These are phyloP conservation scores for Podila epigama DNA, from an alignment of 192 early-diverging fungal genomes.

Conservation along the genomic window DNA sequence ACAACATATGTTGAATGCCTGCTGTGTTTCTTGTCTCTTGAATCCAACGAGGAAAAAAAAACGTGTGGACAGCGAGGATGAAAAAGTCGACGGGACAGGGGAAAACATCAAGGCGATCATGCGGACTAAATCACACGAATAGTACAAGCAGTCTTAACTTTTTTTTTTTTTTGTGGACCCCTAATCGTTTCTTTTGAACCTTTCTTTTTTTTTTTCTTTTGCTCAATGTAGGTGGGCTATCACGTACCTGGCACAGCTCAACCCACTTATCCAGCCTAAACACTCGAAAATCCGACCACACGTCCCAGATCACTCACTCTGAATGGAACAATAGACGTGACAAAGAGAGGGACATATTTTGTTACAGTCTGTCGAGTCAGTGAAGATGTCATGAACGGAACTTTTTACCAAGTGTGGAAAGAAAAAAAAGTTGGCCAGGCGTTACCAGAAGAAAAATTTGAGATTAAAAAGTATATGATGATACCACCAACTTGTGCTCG, in stretches of 20 bases:
- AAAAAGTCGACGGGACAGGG: too few species aligned
- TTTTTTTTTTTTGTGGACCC: constrained; percentile 4
- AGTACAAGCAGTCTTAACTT: not conserved
- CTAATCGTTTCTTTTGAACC: too few species aligned
- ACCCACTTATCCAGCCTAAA: constrained; percentile 83
- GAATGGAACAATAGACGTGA: not conserved
- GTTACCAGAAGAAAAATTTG: not conserved
- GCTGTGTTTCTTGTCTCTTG: too few species aligned
- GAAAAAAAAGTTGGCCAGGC: not conserved
- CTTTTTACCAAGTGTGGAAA: not conserved
- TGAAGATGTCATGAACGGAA: too few species aligned
- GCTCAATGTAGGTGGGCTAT: constrained; percentile 83
- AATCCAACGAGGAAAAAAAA: too few species aligned
- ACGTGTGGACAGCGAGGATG: too few species aligned
- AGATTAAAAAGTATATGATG: too few species aligned
- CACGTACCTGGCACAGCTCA: constrained; percentile 87
- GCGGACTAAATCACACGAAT: too few species aligned
- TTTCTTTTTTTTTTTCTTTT: not conserved
- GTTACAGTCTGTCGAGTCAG: too few species aligned
- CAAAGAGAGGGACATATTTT: not conserved
- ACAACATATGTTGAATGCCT: not conserved
- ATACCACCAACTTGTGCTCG: too few species aligned
- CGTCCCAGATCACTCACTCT: constrained; percentile 20
- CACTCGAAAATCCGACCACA: constrained; percentile 68
- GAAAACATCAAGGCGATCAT: too few species aligned